phyloP scores from a whole-genome alignment of 495 filamentous ascomycete genomes.

The Aspergillus mulundensis region DNA sequence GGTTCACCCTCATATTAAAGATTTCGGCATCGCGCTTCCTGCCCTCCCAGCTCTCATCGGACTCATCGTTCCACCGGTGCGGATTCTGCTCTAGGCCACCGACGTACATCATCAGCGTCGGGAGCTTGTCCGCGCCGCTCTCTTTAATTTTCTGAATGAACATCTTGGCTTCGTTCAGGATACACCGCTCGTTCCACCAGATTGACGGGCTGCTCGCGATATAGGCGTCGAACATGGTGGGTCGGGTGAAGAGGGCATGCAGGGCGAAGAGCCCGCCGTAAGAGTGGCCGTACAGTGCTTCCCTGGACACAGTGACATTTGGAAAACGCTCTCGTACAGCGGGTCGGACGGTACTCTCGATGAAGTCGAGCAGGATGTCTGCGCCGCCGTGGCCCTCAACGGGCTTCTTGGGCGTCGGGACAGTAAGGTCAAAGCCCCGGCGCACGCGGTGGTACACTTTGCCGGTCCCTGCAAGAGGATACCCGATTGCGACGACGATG shows the following conservation, averaged over 20 bases:
- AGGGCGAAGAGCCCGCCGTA: slow-evolving; percentile 25
- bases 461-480: slow-evolving; percentile 17
- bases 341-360: slow-evolving; percentile 17
- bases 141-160: slow-evolving; percentile 12
- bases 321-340: slow-evolving; percentile 19
- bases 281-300: slow-evolving; percentile 26
- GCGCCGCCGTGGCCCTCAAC: slow-evolving; percentile 18
- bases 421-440: slow-evolving; percentile 21
- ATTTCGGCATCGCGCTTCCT: slow-evolving; percentile 42
- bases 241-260: slow-evolving; percentile 24
- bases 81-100: slow-evolving; percentile 39
- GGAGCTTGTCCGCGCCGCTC: background rate
- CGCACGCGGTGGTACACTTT: slow-evolving; percentile 18
- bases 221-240: slow-evolving; percentile 21
- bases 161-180: slow-evolving; percentile 15
- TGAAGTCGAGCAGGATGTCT: slow-evolving; percentile 25
- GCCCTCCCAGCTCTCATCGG: slow-evolving; percentile 31
- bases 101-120: slow-evolving; percentile 18
- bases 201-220: slow-evolving; percentile 26
- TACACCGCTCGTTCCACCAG: slow-evolving; percentile 23
- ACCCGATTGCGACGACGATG: slow-evolving; percentile 26
- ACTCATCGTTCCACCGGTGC: slow-evolving; percentile 25
- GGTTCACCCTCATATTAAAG: slow-evolving; percentile 38
- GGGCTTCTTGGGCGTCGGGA: slow-evolving; percentile 11
- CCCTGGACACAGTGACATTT: slow-evolving; percentile 6